These are phyloP conservation scores for Choricystis sp. DNA, from an alignment of 139 green algal genomes.

Conservation along the genomic window DNA sequence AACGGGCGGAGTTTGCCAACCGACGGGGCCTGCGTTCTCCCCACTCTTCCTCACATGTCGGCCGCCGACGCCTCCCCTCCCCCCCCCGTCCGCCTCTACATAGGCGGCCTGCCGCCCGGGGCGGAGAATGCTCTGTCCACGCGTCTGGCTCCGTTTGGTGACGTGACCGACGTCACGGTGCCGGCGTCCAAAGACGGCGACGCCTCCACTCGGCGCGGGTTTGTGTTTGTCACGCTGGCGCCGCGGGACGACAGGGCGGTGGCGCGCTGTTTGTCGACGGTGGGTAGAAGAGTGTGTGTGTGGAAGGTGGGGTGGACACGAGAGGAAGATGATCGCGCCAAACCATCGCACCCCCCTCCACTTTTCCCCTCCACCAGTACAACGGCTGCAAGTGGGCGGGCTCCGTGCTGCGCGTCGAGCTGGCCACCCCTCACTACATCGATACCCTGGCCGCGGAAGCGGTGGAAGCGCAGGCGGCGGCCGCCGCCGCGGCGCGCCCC, in stretches of 20 bases:
- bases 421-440: conserved; percentile 14
- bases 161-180: conserved; percentile 8
- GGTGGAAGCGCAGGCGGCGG: not conserved
- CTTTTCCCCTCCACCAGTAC: conserved; percentile 9
- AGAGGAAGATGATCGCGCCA: not conserved
- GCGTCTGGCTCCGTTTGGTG: conserved; percentile 19
- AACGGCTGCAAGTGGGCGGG: conserved; percentile 25
- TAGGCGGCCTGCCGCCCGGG: not conserved
- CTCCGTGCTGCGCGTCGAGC: conserved; percentile 18
- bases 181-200: not conserved
- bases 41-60: too few relatives aligned
- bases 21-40: too few relatives aligned
- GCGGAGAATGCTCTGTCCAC: conserved; percentile 7
- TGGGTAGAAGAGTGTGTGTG: conserved; percentile 3
- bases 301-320: not conserved
- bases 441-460: conserved; percentile 6
- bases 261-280: conserved; percentile 12
- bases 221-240: conserved; percentile 17
- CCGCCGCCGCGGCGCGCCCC: too few relatives aligned
- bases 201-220: conserved; percentile 9
- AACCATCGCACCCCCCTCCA: not conserved
- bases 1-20: too few relatives aligned
- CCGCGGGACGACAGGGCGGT: conserved; percentile 14
- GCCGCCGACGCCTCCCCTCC: not conserved
- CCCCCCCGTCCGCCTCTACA: not conserved